Percentiles rank a stretch among this genome's conserved stretches.
Conservation (phyloP, 768 basidiomycete genomes). For the Phanerochaete sordida region DNA sequence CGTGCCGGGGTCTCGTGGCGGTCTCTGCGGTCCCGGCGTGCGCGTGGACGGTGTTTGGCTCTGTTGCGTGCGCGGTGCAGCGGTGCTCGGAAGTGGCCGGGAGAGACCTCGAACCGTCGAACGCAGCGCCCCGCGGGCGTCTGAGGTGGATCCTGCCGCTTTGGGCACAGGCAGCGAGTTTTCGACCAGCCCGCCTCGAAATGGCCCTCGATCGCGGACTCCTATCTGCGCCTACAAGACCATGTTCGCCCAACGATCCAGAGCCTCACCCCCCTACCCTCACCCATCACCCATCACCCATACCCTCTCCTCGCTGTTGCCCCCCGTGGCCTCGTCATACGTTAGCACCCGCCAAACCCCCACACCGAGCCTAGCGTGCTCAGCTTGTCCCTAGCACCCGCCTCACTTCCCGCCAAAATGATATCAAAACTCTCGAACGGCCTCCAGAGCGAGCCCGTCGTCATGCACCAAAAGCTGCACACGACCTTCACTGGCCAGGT, state of each 20-base stretch:
- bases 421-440: constrained; percentile 19
- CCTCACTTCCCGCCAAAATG: constrained; percentile 13
- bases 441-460: constrained; percentile 23
- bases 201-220: constrained; percentile 9
- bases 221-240: constrained; percentile 15
- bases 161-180: constrained; percentile 7
- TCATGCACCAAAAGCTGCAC: constrained; percentile 52
- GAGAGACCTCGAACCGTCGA: constrained; percentile 6
- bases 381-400: background rate
- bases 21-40: background rate
- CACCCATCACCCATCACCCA: background rate
- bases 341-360: constrained; percentile 3
- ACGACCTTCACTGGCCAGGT: constrained; percentile 66
- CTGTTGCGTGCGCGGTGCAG: background rate
- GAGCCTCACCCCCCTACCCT: background rate
- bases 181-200: constrained; percentile 10
- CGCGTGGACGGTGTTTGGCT: constrained; percentile 6
- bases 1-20: constrained; percentile 2
- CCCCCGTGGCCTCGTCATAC: constrained; percentile 16
- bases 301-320: constrained; percentile 1
- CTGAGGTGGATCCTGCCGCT: constrained; percentile 2
- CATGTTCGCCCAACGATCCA: background rate
- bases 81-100: background rate
- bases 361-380: constrained; percentile 11
- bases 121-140: background rate